Conservation (phyloP, 1,139 yeast genomes). For the Candida sp. region DNA sequence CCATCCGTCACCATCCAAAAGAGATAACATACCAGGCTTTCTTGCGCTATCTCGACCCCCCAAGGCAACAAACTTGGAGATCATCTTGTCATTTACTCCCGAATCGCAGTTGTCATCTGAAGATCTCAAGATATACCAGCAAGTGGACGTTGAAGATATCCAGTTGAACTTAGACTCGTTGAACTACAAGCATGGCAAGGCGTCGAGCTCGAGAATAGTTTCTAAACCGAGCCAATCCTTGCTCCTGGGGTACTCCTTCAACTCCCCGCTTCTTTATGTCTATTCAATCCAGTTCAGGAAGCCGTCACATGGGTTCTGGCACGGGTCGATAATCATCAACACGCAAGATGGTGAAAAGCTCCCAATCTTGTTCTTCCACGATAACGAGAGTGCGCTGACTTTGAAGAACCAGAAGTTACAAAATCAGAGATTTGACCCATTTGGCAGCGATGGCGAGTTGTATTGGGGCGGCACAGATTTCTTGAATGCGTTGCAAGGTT, state of each 20-base stretch:
- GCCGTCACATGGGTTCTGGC: constrained; percentile 91
- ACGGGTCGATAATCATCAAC: constrained; percentile 82
- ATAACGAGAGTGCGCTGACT: constrained; percentile 82
- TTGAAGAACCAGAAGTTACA: constrained; percentile 59
- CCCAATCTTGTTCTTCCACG: constrained; percentile 92
- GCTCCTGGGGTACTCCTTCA: constrained; percentile 67
- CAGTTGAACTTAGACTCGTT: constrained; percentile 25
- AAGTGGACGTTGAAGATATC: constrained; percentile 52
- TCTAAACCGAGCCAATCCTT: constrained; percentile 56
- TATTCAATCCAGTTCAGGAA: constrained; percentile 84
- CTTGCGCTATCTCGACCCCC: constrained; percentile 64
- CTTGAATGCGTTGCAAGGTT: constrained; percentile 52
- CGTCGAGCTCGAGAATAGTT: constrained; percentile 31
- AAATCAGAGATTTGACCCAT: constrained; percentile 75
- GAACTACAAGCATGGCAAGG: constrained; percentile 17
- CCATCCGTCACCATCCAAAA: constrained; percentile 77
- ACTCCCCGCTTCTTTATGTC: constrained; percentile 59
- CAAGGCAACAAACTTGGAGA: constrained; percentile 57
- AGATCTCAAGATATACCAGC: constrained; percentile 53
- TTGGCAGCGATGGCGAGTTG: constrained; percentile 61
- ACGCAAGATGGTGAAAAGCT: constrained; percentile 69
- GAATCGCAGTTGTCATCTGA: constrained; percentile 55
- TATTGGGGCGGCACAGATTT: constrained; percentile 96
- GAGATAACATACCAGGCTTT: constrained; percentile 82
- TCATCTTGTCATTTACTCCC: constrained; percentile 77